phyloP scores from a whole-genome alignment of 768 basidiomycete species.

The Leucosporidium creatinivorum region DNA sequence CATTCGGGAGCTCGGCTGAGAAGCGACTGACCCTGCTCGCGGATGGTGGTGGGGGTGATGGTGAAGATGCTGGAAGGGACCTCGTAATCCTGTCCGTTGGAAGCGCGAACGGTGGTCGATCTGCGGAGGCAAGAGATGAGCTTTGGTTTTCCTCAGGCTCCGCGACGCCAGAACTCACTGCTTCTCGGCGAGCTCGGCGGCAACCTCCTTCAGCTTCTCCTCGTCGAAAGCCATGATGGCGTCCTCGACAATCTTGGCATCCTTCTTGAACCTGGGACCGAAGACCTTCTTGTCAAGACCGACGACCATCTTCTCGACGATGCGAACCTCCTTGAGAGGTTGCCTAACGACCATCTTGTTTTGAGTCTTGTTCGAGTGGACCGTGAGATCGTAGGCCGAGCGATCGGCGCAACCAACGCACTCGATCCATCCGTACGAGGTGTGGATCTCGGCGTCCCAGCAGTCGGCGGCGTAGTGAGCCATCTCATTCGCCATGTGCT shows the following conservation, averaged over 20 bases:
- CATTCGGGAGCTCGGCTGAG: background rate
- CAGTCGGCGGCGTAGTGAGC: slow-evolving; percentile 98
- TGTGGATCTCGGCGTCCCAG: slow-evolving; percentile 98
- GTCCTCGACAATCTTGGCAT: slow-evolving; percentile 61
- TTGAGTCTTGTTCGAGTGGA: slow-evolving; percentile 78
- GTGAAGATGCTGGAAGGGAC: slow-evolving; percentile 66
- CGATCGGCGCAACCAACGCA: slow-evolving; percentile 99
- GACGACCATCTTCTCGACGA: slow-evolving; percentile 69
- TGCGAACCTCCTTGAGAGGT: slow-evolving; percentile 72
- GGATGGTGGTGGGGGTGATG: slow-evolving; percentile 75
- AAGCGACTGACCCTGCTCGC: slow-evolving; percentile 58
- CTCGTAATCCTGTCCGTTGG: slow-evolving; percentile 60
- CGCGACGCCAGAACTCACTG: slow-evolving; percentile 50
- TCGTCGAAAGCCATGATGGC: slow-evolving; percentile 62
- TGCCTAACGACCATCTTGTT: slow-evolving; percentile 77
- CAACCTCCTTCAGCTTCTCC: slow-evolving; percentile 56
- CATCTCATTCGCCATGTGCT: slow-evolving; percentile 99
- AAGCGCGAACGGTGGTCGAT: background rate
- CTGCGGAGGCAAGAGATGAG: background rate
- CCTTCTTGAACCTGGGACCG: slow-evolving; percentile 81
- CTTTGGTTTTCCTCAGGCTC: background rate
- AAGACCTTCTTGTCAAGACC: slow-evolving; percentile 80
- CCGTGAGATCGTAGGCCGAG: slow-evolving; percentile 89
- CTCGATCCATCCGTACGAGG: slow-evolving; percentile 90
- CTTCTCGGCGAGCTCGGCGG: slow-evolving; percentile 58